Base-by-base conservation (phyloP, 257 asterid species). In the Solanum okadae region DNA sequence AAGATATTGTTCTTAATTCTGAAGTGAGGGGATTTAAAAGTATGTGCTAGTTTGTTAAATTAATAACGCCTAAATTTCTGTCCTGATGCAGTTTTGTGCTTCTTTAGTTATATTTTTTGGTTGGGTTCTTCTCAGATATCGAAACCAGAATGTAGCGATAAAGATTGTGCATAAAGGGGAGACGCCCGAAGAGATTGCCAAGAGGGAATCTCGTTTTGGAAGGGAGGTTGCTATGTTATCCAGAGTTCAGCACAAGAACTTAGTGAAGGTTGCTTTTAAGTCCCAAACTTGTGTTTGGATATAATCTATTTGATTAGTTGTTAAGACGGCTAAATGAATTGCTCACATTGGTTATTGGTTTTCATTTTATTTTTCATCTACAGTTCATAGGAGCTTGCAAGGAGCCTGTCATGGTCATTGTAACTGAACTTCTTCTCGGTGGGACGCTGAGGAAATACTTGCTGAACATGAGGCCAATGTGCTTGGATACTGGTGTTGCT, bases 321-420 rank as follows among this genome's bases (percentile, higher is more conserved):
- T 81, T 46, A 27, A 81, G 29, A 29, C 29, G 18, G 86, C 8
- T 79, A 8, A 78, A 23, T 34, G 33, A 33, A 65, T 83, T 16
- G 27, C 87, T 56, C 23, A 68, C 40, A 6, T 31, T 16, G 89
- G 40, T 56, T 44, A 29, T 40, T 20, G 31, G 18, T 46, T 83
- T n/a, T 42, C 23, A 38, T 52, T 75, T 52, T 40, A 31, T 68
- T 18, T 49, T 18, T 44, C 76, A 12, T 78, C 49, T 82, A 42
- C 92, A 96, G 99, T 95, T 96, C 88, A 94, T 96, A 79, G 99
- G 99, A 90, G 99, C 98, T 91, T 96, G 99, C 88, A 96, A 94
- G 91, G 99, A 96, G 82, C 99, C 99, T 88, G 94, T 94, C 37
- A 96, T 94, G 98, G 99, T 95, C 72, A 93, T 96, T 38, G 98